phyloP scores from a whole-genome alignment of 2,329 filamentous ascomycete genomes.

The Cladosporium sp. region DNA sequence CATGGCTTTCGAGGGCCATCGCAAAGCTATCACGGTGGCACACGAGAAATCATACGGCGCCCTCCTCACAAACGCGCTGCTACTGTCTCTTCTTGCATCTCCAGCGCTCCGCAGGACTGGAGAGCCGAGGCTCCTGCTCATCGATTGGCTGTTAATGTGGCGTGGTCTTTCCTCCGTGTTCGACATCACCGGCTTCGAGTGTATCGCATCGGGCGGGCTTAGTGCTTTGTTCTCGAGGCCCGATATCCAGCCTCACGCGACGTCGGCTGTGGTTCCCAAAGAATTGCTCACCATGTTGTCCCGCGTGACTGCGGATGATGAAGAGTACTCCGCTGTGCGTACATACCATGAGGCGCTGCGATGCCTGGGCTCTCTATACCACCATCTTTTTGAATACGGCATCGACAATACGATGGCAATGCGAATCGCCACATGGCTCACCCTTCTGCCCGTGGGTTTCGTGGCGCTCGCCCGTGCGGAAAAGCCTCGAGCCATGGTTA shows the following conservation, averaged over 20 bases:
- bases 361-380: background rate
- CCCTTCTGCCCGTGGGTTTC: background rate
- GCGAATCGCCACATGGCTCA: background rate
- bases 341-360: conserved; percentile 1
- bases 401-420: background rate
- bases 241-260: background rate
- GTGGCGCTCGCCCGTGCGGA: background rate
- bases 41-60: background rate
- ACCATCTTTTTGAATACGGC: background rate
- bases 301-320: background rate
- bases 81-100: background rate
- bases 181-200: background rate
- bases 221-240: background rate
- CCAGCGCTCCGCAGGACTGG: background rate
- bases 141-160: conserved; percentile 4
- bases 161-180: background rate
- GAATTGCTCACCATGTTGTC: background rate
- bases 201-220: background rate
- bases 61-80: background rate
- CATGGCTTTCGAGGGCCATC: background rate
- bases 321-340: background rate
- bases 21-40: background rate
- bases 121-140: background rate
- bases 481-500: background rate
- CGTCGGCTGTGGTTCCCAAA: background rate